Evolutionary conservation across 345 rosid species (phyloP), one percentile per base, ranked within the genome.

Genomic region (Trapa incisa): DNA sequence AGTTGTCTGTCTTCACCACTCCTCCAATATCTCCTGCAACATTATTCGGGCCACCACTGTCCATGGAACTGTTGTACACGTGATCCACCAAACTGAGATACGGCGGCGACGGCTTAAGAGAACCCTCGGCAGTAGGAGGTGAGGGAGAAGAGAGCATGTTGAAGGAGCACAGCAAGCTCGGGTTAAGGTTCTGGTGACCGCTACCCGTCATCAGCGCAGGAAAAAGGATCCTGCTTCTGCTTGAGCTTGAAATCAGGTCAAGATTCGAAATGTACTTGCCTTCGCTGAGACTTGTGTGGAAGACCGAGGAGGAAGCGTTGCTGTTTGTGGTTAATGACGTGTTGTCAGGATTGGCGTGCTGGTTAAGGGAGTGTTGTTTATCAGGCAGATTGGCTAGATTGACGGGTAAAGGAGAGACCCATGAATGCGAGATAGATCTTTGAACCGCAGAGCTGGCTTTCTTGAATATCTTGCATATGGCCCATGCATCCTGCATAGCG

Each of bases 391-490:
- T 63, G 47, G 64, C 15, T 10, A 54, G 9, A 37, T 66, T 9
- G 11, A 65, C 76, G 39, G 86, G 76, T 48, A 78, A 35, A 12
- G 90, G 69, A 65, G 91, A 84, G 47, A 85, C 81, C 87, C 87
- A 87, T 1, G 96, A 85, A 17, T 87, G 87, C 39, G 96, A 85
- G 39, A 87, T 80, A 66, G 94, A 84, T 77, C 91, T 78, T 70
- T 85, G 87, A 68, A 87, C 80, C 45, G 86, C 78, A 57, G 97
- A 81, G 71, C 79, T 91, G 14, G 90, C 82, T 78, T 87, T 89
- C 84, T 84, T 91, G 86, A 91, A 91, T 82, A 91, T 89, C 79
- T 96, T 78, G 75, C 97, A 91, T 71, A 91, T 84, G 29, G 97
- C 97, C 97, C 97, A 91, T 41, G 92, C 78, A 37, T 91, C 96